These are phyloP conservation scores for Auxenochlorella protothecoides DNA, from an alignment of 139 green algal genomes.

Conservation along the genomic window DNA sequence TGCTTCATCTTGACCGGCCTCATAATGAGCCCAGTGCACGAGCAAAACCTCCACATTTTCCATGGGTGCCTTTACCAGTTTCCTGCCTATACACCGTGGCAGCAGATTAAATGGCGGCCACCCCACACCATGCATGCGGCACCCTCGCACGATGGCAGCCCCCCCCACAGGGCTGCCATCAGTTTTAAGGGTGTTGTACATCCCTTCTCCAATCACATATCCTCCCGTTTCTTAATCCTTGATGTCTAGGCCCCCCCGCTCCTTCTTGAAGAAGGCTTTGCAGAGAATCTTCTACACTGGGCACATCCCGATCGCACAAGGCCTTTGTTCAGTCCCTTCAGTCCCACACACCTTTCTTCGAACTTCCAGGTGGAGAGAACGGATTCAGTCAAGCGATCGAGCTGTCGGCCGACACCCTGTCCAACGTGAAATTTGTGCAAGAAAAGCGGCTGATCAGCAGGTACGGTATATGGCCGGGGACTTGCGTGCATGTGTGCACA, in stretches of 20 bases:
- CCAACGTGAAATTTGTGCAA: conserved; percentile 99
- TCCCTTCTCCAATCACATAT: no score
- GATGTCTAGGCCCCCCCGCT: no score
- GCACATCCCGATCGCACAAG: no score
- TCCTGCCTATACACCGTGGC: conserved; percentile 42
- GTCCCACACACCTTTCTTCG: not conserved
- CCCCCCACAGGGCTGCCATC: not conserved
- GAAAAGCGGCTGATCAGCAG: conserved; percentile 64
- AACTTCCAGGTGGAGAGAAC: conserved; percentile 80
- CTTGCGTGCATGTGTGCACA: no score
- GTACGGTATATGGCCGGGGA: not conserved
- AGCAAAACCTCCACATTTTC: no score
- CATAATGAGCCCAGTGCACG: no score
- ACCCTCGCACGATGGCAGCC: not conserved
- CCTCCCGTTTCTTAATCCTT: not conserved
- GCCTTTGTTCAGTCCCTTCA: not conserved
- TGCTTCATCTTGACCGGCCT: no score
- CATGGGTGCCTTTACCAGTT: conserved; percentile 58
- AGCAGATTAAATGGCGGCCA: conserved; percentile 60
- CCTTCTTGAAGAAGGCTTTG: no score
- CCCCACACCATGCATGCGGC: conserved; percentile 30
- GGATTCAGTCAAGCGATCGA: conserved; percentile 99
- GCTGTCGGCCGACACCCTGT: conserved; percentile 85
- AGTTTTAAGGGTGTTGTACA: no score
- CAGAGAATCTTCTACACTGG: no score